Conservation (phyloP, 768 basidiomycete species). For the Psilocybe cubensis region DNA sequence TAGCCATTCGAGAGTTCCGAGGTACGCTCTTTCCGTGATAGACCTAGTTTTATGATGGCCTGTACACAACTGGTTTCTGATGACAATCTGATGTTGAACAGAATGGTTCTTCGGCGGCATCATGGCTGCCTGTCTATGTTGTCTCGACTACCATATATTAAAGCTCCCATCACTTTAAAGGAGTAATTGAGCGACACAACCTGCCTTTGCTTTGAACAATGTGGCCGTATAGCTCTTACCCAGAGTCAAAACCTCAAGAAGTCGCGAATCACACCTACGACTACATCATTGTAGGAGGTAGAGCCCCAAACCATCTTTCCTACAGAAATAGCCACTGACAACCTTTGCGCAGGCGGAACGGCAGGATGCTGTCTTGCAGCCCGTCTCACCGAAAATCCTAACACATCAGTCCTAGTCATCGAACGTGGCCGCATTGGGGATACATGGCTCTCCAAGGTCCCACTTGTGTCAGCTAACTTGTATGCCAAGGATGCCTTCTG, state of each 20-base stretch:
- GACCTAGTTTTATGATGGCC: too few species aligned
- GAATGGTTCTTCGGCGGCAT: too few species aligned
- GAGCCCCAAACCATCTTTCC: not conserved
- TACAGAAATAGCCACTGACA: not conserved
- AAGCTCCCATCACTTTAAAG: too few species aligned
- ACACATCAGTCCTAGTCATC: not conserved
- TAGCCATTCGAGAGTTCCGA: too few species aligned
- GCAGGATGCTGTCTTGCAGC: not conserved
- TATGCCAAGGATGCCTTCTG: not conserved
- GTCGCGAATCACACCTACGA: slow-evolving; percentile 1
- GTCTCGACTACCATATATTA: too few species aligned
- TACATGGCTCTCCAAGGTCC: not conserved
- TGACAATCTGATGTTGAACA: too few species aligned
- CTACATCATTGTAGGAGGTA: slow-evolving; percentile 5
- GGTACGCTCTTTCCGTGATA: too few species aligned
- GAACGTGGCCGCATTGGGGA: not conserved
- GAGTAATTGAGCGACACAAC: too few species aligned
- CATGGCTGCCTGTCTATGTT: too few species aligned
- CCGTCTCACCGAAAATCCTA: not conserved
- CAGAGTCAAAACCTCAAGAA: not conserved
- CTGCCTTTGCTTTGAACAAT: too few species aligned
- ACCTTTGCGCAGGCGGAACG: not conserved
- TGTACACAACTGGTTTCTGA: too few species aligned
- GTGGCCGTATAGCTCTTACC: not conserved
- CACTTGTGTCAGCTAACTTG: not conserved